These are phyloP conservation scores for Phytopythium chamaehyphon DNA, from an alignment of 352 stramenopile genomes.

Conservation along the genomic window DNA sequence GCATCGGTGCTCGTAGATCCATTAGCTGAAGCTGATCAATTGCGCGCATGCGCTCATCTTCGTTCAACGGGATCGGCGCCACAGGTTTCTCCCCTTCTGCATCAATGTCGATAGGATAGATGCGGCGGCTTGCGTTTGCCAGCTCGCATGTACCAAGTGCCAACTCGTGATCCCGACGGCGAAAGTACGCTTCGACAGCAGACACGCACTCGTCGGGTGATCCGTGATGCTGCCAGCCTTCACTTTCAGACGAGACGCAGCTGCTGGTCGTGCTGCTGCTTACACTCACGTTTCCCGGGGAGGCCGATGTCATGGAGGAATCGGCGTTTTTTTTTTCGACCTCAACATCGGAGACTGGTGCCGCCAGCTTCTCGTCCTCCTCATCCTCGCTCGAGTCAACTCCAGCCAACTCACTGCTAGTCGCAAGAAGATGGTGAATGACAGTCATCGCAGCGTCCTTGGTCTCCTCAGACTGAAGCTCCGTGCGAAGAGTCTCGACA, in stretches of 20 bases:
- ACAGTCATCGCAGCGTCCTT: slow-evolving; percentile 29
- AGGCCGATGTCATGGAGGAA: neutral
- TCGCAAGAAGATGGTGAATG: slow-evolving; percentile 29
- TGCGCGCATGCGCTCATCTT: slow-evolving; percentile 27
- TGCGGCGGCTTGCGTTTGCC: slow-evolving; percentile 28
- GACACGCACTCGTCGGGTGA: slow-evolving; percentile 20
- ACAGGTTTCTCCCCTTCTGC: slow-evolving; percentile 11
- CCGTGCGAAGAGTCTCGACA: slow-evolving; percentile 17
- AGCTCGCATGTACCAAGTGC: slow-evolving; percentile 25
- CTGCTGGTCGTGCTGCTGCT: slow-evolving; percentile 2
- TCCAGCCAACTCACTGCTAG: neutral
- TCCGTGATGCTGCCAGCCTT: slow-evolving; percentile 1
- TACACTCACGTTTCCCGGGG: neutral
- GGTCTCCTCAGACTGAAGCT: slow-evolving; percentile 15
- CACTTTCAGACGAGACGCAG: neutral
- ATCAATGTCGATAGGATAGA: slow-evolving; percentile 31
- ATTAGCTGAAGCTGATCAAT: slow-evolving; percentile 39
- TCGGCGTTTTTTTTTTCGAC: slow-evolving; percentile 3
- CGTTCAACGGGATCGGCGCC: slow-evolving; percentile 36
- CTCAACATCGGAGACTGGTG: neutral
- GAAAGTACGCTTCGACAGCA: slow-evolving; percentile 28
- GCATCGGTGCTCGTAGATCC: slow-evolving; percentile 29
- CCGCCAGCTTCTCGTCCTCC: slow-evolving; percentile 1
- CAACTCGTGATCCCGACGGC: slow-evolving; percentile 15
- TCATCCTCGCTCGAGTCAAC: slow-evolving; percentile 1